Base-by-base conservation (phyloP, 768 basidiomycete species). In the Tulasnella sp. region DNA sequence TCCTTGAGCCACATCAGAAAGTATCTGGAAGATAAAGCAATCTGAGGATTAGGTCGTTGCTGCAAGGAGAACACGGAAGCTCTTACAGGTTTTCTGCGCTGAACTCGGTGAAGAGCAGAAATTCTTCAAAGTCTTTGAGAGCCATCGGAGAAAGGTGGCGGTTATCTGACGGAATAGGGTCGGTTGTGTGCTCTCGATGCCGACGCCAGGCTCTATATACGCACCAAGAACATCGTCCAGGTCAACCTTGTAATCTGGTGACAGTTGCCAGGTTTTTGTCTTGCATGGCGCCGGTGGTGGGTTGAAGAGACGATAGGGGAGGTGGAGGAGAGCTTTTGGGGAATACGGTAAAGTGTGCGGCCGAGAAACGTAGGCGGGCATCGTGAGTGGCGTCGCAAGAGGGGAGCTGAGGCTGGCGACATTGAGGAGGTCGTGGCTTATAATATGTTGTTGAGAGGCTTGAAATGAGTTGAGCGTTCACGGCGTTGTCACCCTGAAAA, bases 101-200 rank as follows among this genome's bases (percentile, higher is more conserved):
- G 44, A 44, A 55, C 57, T 78, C 77, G 42, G 46, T 72, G 48
- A 78, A 78, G 16, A 78, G 48, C 5, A 78, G 77, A 40, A 44
- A 78, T 42, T 78, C 77, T 40, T 78, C 77, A 73, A 78, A 78
- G 55, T 78, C 77, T 32, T 73, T 72, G 61, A 78, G 72, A 23
- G 61, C 77, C 37, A 78, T 37, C 10, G 77, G 77, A n/a, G 77
- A 71, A 23, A 73, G 70, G 44, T 78, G 71, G 20, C 74, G 76
- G 70, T 55, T 70, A 48, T 72, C 77, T 78, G 39, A 26, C 23
- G 35, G 39, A 10, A 3, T 26, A 11, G 26, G 26, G 48, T 40
- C 29, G 35, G 15, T 20, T 23, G 11, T 0, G 44, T 6, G 37
- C 9, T 3, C 26, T 29, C 5, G 42, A 10, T 20, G 20, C 29